Evolutionary conservation across 352 stramenopile genomes (phyloP), one percentile per base, ranked within the genome.

Genomic region (Phytophthora megakarya): DNA sequence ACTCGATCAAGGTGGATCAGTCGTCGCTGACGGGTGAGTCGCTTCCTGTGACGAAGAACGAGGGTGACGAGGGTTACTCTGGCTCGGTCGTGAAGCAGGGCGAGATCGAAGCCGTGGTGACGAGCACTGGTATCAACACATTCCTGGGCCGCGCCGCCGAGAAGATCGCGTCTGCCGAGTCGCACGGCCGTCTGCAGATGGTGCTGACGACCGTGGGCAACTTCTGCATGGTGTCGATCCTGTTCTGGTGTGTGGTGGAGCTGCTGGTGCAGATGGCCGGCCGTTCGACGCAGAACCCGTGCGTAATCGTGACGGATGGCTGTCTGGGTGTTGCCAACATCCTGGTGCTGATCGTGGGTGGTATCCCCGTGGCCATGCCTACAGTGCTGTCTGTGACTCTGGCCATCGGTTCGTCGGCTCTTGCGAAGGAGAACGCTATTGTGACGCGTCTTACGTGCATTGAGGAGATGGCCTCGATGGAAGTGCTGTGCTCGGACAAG

Each of bases 401-500:
- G 22, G 94, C 93, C 8, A 92, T 98, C 45, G 94, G 93, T 53
- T 96, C 91, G 42, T 90, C 88, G 49, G 89, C 81, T 46, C 75
- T 98, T 4, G 80, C 84, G 25, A 92, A 96, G 57, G 77, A 98
- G 61, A 96, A 95, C 63, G 93, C 90, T 40, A 98, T 98, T 55
- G 92, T 98, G 37, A 93, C 90, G 23, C 82, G 91, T 63, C 67
- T 98, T 32, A 93, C 86, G 46, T 95, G 91, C 30, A 97, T 98
- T 76, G 88, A 98, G 58, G 88, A 97, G 58, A 88, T 98, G 65
- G 93, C 92, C 19, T 81, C 70, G 38, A 98, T 98, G 90, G 81
- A 90, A 63, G 84, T 98, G 55, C 73, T 98, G 46, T 98, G 94
- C 80, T 97, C 89, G 38, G 96, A 98, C 77, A 98, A 98, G 84